Evolutionary conservation across 805 yeast species (phyloP).

Genomic region (Diddensiella caesifluorescens): DNA sequence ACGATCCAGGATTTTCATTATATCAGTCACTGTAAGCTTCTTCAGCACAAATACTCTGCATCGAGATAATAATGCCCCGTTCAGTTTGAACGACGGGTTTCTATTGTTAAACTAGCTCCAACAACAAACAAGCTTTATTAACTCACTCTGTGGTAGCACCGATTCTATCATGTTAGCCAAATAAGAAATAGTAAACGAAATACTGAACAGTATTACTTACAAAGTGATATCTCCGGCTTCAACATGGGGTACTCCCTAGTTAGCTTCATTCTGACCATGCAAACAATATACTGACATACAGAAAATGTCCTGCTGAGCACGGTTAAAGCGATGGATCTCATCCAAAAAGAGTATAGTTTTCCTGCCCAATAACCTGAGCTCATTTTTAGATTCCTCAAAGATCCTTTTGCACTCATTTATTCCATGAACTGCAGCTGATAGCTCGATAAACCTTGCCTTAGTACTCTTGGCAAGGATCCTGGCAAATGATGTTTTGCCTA

Average conservation of each 20-base stretch:
- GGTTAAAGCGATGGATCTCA: slow-evolving; percentile 85
- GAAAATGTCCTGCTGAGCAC: slow-evolving; percentile 82
- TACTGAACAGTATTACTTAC: slow-evolving; percentile 6
- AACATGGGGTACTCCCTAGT: slow-evolving; percentile 60
- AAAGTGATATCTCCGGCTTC: slow-evolving; percentile 78
- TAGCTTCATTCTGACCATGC: not conserved
- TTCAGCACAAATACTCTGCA: slow-evolving; percentile 73
- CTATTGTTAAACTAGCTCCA: slow-evolving; percentile 2
- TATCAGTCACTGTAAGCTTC: slow-evolving; percentile 46
- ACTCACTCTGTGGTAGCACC: slow-evolving; percentile 90
- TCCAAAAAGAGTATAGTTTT: slow-evolving; percentile 77
- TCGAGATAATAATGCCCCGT: slow-evolving; percentile 77
- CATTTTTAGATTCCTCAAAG: slow-evolving; percentile 45
- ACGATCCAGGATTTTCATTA: slow-evolving; percentile 46
- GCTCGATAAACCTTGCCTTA: slow-evolving; percentile 57
- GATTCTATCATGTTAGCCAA: slow-evolving; percentile 32
- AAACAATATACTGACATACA: slow-evolving; percentile 18
- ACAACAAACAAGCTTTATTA: not conserved
- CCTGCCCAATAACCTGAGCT: slow-evolving; percentile 44
- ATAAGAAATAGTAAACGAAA: too few relatives aligned
- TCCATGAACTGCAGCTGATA: slow-evolving; percentile 78
- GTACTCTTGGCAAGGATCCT: slow-evolving; percentile 49
- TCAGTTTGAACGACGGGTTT: slow-evolving; percentile 78
- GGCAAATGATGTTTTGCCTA: slow-evolving; percentile 87
- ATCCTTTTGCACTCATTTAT: slow-evolving; percentile 59